Evolutionary conservation across 2,329 filamentous ascomycete species (phyloP).

Genomic region (Ophiognomonia clavigignenti-juglandacearum): DNA sequence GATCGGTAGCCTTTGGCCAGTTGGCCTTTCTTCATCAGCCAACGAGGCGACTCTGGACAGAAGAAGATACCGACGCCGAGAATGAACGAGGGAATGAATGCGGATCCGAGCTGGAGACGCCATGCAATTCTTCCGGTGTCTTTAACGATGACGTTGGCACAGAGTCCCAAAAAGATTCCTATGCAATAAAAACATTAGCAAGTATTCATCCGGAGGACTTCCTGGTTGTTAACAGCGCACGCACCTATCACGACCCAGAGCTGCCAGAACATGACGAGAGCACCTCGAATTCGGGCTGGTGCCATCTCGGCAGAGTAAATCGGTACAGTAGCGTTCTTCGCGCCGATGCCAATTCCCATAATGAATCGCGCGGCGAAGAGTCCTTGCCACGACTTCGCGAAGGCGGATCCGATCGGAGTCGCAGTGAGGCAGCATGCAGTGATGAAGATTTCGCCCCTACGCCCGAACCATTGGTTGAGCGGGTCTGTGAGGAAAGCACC

Average conservation of each 20-base stretch:
- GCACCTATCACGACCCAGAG: conserved; percentile 13
- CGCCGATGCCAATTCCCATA: conserved; percentile 14
- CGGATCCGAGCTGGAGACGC: conserved; percentile 59
- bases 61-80: conserved; percentile 57
- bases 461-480: conserved; percentile 40
- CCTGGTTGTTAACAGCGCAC: not conserved
- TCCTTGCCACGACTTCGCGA: conserved; percentile 67
- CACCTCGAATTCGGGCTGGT: conserved; percentile 12
- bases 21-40: conserved; percentile 62
- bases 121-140: conserved; percentile 49
- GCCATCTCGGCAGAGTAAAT: conserved; percentile 16
- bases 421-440: conserved; percentile 69
- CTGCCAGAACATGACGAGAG: conserved; percentile 17
- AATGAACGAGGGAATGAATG: conserved; percentile 56
- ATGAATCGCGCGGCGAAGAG: conserved; percentile 63
- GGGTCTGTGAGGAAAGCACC: conserved; percentile 49
- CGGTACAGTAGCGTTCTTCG: conserved; percentile 14
- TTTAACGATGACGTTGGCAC: conserved; percentile 53
- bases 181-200: not conserved
- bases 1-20: conserved; percentile 57
- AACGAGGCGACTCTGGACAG: conserved; percentile 62
- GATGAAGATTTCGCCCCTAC: conserved; percentile 64
- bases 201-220: too few relatives aligned
- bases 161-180: conserved; percentile 56
- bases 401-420: conserved; percentile 65